Evolutionary conservation across 768 basidiomycete species (phyloP).

Genomic region (Daedalea quercina): DNA sequence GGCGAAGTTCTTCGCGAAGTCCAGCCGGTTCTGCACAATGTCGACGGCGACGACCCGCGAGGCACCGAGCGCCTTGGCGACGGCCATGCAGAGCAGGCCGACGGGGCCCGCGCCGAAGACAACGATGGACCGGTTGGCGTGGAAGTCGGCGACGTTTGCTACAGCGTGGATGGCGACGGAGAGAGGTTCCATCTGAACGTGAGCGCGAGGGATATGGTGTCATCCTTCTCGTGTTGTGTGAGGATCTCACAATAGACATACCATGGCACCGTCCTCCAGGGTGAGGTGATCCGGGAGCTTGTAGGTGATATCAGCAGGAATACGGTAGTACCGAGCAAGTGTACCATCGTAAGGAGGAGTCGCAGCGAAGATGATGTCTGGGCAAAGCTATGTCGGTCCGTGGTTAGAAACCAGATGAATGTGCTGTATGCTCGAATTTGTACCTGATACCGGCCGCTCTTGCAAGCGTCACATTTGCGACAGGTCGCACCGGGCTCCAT

Average conservation of each 20-base stretch:
- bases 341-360: constrained; percentile 95
- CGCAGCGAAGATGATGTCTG: constrained; percentile 82
- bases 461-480: constrained; percentile 77
- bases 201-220: neutral
- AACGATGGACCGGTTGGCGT: constrained; percentile 67
- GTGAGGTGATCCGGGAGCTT: constrained; percentile 76
- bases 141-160: constrained; percentile 64
- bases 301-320: constrained; percentile 83
- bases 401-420: neutral
- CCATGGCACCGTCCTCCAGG: constrained; percentile 94
- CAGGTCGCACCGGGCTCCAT: constrained; percentile 90
- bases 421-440: constrained; percentile 8
- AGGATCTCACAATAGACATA: constrained; percentile 22
- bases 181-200: constrained; percentile 80
- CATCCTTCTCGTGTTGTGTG: neutral
- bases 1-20: constrained; percentile 81
- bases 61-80: constrained; percentile 91
- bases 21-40: constrained; percentile 65
- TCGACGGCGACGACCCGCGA: constrained; percentile 81
- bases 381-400: constrained; percentile 56
- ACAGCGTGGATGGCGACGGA: constrained; percentile 91
- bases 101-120: constrained; percentile 90
- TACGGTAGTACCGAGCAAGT: constrained; percentile 75
- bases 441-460: constrained; percentile 79
- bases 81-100: constrained; percentile 88